These are phyloP conservation scores for Fusarium chlamydosporum DNA, from an alignment of 2,329 filamentous ascomycete species.

Conservation along the genomic window DNA sequence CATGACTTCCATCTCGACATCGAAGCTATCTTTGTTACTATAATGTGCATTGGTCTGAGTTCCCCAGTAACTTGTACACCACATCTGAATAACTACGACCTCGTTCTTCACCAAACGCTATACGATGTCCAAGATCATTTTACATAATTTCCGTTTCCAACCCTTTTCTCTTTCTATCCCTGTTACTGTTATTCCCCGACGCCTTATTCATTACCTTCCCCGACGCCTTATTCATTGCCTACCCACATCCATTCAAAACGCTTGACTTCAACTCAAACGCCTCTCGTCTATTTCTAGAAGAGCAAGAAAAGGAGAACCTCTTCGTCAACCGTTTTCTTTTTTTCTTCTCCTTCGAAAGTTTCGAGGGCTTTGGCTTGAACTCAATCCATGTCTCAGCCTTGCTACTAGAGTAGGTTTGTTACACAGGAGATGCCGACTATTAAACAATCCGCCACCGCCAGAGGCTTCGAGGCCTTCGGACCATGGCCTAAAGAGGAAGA, in stretches of 20 bases:
- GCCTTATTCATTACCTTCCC: neutral
- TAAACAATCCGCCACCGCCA: constrained; percentile 29
- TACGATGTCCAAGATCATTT: constrained; percentile 25
- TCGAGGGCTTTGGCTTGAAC: constrained; percentile 14
- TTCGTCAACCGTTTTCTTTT: constrained; percentile 1
- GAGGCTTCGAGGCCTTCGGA: constrained; percentile 38
- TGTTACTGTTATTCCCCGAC: neutral
- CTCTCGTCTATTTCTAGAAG: constrained; percentile 21
- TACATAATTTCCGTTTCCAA: constrained; percentile 23
- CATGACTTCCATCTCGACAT: constrained; percentile 3
- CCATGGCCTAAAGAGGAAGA: constrained; percentile 26
- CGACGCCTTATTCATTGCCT: neutral
- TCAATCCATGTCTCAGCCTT: constrained; percentile 11
- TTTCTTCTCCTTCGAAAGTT: neutral
- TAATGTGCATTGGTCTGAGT: neutral
- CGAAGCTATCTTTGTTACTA: neutral
- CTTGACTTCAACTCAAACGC: constrained; percentile 13
- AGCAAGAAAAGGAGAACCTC: constrained; percentile 5
- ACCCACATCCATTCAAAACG: neutral
- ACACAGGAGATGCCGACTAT: neutral
- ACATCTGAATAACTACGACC: constrained; percentile 11
- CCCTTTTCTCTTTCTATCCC: neutral
- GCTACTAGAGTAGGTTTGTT: neutral
- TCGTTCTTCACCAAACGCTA: neutral
- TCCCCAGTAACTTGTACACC: constrained; percentile 3